Evolutionary conservation across 805 yeast genomes (phyloP).

Genomic region (Wickerhamomyces subpelliculosus): DNA sequence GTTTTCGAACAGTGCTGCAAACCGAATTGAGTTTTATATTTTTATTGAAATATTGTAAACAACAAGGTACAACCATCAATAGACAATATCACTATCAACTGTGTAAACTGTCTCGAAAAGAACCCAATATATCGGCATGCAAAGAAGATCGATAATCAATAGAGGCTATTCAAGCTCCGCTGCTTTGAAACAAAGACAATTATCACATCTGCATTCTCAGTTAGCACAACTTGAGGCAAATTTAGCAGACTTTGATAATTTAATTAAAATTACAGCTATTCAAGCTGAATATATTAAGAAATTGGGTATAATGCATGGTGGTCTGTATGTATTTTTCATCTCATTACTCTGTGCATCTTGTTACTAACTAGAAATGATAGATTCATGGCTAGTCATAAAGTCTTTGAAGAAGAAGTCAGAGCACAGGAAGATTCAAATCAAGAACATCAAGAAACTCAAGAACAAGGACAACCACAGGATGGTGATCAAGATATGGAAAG

Average conservation of each 20-base stretch:
- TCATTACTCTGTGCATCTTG: constrained; percentile 23
- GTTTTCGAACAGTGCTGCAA: too few relatives aligned
- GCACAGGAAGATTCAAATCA: constrained; percentile 10
- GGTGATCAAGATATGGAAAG: background rate
- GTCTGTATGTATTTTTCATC: constrained; percentile 32
- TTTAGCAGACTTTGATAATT: constrained; percentile 42
- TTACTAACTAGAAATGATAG: background rate
- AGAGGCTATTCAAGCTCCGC: constrained; percentile 8
- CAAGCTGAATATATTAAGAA: constrained; percentile 47
- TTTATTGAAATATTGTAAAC: too few relatives aligned
- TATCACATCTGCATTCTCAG: constrained; percentile 44
- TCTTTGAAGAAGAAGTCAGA: constrained; percentile 21
- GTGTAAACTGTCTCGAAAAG: too few relatives aligned
- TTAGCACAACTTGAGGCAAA: constrained; percentile 53
- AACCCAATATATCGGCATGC: background rate
- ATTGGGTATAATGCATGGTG: constrained; percentile 51
- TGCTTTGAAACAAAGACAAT: constrained; percentile 34
- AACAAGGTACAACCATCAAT: too few relatives aligned
- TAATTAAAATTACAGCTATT: constrained; percentile 41
- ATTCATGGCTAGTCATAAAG: constrained; percentile 23
- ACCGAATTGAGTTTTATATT: too few relatives aligned
- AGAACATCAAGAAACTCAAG: background rate
- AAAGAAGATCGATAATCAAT: constrained; percentile 17
- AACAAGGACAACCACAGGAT: too few relatives aligned
- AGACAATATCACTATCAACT: too few relatives aligned